Conservation (phyloP, 768 basidiomycete species). For the Hirschioporus abietinus region DNA sequence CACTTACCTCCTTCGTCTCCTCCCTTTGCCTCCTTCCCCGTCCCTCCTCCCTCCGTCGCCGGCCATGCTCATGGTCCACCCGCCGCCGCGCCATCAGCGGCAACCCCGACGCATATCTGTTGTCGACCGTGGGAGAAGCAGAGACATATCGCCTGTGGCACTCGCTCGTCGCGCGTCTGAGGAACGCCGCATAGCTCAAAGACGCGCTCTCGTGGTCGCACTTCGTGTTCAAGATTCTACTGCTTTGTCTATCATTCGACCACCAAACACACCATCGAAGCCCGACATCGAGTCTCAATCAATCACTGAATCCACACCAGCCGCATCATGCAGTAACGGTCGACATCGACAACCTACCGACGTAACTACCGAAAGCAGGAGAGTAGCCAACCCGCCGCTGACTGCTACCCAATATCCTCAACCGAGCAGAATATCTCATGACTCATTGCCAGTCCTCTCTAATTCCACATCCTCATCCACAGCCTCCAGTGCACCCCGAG, state of each 20-base stretch:
- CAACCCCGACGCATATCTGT: neutral
- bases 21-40: neutral
- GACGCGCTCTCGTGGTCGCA: neutral
- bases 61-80: constrained; percentile 1
- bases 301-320: neutral
- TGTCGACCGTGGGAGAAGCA: neutral
- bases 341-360: neutral
- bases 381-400: neutral
- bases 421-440: neutral
- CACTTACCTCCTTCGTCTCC: neutral
- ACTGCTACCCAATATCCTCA: neutral
- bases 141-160: constrained; percentile 6
- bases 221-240: neutral
- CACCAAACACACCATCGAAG: neutral
- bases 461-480: neutral
- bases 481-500: neutral
- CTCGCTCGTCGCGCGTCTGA: constrained; percentile 4
- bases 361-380: neutral
- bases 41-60: constrained; percentile 1
- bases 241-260: neutral
- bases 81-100: neutral
- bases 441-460: neutral
- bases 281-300: neutral
- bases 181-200: constrained; percentile 3
- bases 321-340: neutral